Percentiles rank a stretch among this genome's conserved stretches.
Conservation (phyloP, 768 basidiomycete genomes). For the Ramaria rubella region DNA sequence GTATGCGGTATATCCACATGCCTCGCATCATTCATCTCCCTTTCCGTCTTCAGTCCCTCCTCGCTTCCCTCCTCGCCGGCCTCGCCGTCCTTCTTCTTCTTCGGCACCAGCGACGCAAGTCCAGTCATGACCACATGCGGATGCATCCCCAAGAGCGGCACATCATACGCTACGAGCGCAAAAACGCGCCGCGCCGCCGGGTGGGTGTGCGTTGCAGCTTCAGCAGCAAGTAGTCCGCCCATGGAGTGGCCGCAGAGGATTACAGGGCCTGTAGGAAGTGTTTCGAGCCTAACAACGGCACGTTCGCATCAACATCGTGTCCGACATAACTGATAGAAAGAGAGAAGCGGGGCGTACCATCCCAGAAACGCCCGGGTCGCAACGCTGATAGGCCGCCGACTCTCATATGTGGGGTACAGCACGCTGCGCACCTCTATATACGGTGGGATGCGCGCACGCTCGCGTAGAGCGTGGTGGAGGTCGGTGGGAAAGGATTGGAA, state of each 20-base stretch:
- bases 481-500: slow-evolving; percentile 55
- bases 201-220: slow-evolving; percentile 33
- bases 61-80: not conserved
- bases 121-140: slow-evolving; percentile 54
- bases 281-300: slow-evolving; percentile 37
- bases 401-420: slow-evolving; percentile 57
- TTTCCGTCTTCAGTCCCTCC: slow-evolving; percentile 25
- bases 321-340: not conserved
- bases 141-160: slow-evolving; percentile 55
- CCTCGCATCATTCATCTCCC: slow-evolving; percentile 37
- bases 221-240: slow-evolving; percentile 54
- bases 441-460: slow-evolving; percentile 21
- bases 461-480: slow-evolving; percentile 38
- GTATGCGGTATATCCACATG: slow-evolving; percentile 27
- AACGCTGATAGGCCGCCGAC: slow-evolving; percentile 43
- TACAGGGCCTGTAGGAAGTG: slow-evolving; percentile 49
- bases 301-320: not conserved
- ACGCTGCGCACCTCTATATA: slow-evolving; percentile 38
- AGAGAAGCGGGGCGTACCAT: slow-evolving; percentile 34
- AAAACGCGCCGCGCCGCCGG: slow-evolving; percentile 37
- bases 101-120: slow-evolving; percentile 45
- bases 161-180: slow-evolving; percentile 53
- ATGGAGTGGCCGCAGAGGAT: slow-evolving; percentile 54
- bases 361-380: slow-evolving; percentile 48
- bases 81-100: slow-evolving; percentile 17